Evolutionary conservation across 2,329 filamentous ascomycete species (phyloP), one percentile per base, ranked within the genome.

Genomic region (Capronia americana): DNA sequence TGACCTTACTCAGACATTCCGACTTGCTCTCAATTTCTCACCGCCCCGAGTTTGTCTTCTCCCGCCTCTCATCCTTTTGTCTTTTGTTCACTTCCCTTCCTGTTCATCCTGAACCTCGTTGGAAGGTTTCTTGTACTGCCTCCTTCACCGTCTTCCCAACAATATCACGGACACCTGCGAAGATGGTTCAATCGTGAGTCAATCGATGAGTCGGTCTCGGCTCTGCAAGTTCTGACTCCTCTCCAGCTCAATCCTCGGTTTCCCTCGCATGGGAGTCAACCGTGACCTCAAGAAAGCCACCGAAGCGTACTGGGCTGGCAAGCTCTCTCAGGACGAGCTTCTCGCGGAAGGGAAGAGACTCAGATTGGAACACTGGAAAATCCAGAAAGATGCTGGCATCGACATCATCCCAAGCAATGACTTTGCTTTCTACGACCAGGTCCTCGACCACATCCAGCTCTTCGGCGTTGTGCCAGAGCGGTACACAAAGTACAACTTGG

Each of bases 241-340:
- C 46, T 12, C 26, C 67, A 84, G 82, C 74, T 87, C 95, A 75
- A 87, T 99, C 82, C 90, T 99, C 82, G 95, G 95, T 85, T 99
- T 99, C 88, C 95, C 95, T 82, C 94, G 95, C 80, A 97, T 98
- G 92, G 95, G 95, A 84, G 91, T 88, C 77, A 92, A 96, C 84
- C 93, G 95, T 89, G 95, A 99, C 87, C 89, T 99, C 81, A 99
- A 99, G 91, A 99, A 99, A 90, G 95, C 95, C 79, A 99, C 93
- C 74, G 95, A 99, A 84, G 92, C 94, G 81, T 99, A 90, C 84
- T 99, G 95, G 95, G 90, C 85, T 77, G 94, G 91, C 82, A 99
- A 98, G 87, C 86, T 97, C 81, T 93, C 92, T 71, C 92, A 93
- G 79, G 88, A 91, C 71, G 93, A 96, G 70, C 92, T 99, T 74